Conservation (phyloP, 306 rosid species). For the Cyclanthera cordifolia region DNA sequence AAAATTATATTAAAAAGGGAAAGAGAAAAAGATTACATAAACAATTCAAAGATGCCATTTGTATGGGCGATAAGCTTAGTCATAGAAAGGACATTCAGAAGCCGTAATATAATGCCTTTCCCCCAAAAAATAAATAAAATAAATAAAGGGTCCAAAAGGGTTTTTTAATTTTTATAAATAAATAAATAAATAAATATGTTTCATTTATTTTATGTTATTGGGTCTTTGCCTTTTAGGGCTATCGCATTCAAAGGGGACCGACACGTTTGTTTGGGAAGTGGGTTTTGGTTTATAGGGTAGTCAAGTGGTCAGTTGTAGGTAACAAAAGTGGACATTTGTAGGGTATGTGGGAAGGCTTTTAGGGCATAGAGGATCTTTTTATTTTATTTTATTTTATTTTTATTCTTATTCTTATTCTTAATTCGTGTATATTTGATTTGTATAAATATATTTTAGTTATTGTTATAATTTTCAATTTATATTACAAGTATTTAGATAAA, state of each 20-base stretch:
- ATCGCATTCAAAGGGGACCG: not conserved
- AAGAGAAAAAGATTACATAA: not conserved
- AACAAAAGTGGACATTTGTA: constrained; percentile 30
- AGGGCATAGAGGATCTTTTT: not conserved
- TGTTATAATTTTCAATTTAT: too few species aligned
- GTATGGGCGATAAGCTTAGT: constrained; percentile 22
- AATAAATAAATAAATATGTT: too few species aligned
- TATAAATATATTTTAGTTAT: too few species aligned
- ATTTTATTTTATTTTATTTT: not conserved
- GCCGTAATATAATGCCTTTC: constrained; percentile 44
- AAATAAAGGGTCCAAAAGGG: too few species aligned
- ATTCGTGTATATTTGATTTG: too few species aligned
- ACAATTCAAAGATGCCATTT: constrained; percentile 42
- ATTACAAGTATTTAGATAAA: too few species aligned
- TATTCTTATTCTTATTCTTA: too few species aligned
- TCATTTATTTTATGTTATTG: not conserved
- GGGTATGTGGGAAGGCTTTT: constrained; percentile 15
- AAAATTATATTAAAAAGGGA: not conserved
- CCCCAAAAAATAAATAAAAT: too few species aligned
- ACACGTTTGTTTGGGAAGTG: constrained; percentile 8
- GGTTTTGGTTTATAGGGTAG: constrained; percentile 19
- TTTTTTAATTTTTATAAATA: too few species aligned
- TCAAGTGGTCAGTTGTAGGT: constrained; percentile 24
- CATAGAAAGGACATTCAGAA: constrained; percentile 17
- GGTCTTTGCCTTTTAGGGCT: not conserved